Conservation (phyloP, 108 stramenopile genomes). For the Schizochytrium sp. region DNA sequence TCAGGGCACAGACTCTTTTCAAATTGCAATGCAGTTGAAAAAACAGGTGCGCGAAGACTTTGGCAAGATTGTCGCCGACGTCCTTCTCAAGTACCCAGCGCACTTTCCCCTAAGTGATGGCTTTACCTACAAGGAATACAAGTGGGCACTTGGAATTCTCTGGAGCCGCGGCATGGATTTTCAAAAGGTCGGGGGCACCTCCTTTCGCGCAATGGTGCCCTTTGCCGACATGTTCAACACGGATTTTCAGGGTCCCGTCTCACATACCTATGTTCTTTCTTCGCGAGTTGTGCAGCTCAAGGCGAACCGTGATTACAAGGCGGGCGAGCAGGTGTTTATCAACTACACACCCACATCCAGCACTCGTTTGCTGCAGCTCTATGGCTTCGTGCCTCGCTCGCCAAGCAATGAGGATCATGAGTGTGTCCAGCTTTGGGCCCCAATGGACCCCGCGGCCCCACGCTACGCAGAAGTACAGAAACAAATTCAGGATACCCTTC, state of each 20-base stretch:
- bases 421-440: not conserved
- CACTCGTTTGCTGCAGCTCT: not conserved
- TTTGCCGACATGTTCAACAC: constrained; percentile 12
- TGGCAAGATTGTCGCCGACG: not conserved
- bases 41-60: not conserved
- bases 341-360: constrained; percentile 10
- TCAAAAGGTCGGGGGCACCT: not conserved
- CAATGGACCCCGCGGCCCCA: not conserved
- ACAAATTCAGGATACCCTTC: not conserved
- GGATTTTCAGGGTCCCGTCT: not conserved
- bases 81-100: not conserved
- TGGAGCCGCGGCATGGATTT: constrained; percentile 12
- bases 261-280: not conserved
- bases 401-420: not conserved
- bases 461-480: not conserved
- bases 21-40: not conserved
- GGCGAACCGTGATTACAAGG: not conserved
- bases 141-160: not conserved
- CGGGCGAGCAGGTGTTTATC: not conserved
- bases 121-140: not conserved
- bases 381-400: not conserved
- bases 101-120: not conserved
- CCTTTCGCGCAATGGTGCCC: not conserved
- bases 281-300: not conserved
- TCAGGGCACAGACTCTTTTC: not conserved